Base-by-base conservation (phyloP, 1,139 yeast genomes). In the Debaryomyces coudertii region DNA sequence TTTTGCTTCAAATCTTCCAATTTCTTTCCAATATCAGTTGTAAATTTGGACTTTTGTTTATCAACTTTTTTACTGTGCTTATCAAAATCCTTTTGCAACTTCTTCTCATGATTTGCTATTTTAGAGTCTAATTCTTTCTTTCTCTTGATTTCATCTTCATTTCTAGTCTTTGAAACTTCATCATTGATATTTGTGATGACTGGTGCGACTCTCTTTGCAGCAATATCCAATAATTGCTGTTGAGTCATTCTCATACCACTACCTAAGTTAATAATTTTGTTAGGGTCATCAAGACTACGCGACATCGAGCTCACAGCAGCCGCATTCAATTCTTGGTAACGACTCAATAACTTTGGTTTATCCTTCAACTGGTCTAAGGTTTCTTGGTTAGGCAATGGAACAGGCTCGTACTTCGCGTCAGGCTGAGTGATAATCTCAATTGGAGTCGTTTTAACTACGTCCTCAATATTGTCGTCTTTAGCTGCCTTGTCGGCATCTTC, bases 201-300 rank as follows among this genome's bases (percentile, higher is more conserved):
- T 2, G 85, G 85, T 22, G 81, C 80, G 34, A 80, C 82, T 55
- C 85, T 71, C 53, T 68, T 68, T 36, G 80, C 79, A 22, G 85
- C 85, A 59, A 80, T 76, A 42, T 73, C 84, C 53, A 79, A 68
- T 53, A 80, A 73, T 60, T 80, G 82, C 47, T 75, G 76, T 54
- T 79, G 83, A 35, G 83, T 76, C 71, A 80, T 69, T 47, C 64
- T 70, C 60, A 79, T 69, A 11, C 85, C 85, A 37, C 79, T 74
- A 47, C 85, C 85, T 51, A 80, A 68, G 51, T 78, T 77, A 52
- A 80, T 64, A 25, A 76, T 63, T 58, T 78, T 73, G 52, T 76
- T 72, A 2, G 82, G 80, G 54, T 79, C 81, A 47, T 76, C 79
- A 48, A 80, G 65, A 36, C 64, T 64, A 42, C 70, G 70, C 42